These are phyloP conservation scores for Pachyrhizus erosus DNA, from an alignment of 306 rosid species.

Conservation along the genomic window DNA sequence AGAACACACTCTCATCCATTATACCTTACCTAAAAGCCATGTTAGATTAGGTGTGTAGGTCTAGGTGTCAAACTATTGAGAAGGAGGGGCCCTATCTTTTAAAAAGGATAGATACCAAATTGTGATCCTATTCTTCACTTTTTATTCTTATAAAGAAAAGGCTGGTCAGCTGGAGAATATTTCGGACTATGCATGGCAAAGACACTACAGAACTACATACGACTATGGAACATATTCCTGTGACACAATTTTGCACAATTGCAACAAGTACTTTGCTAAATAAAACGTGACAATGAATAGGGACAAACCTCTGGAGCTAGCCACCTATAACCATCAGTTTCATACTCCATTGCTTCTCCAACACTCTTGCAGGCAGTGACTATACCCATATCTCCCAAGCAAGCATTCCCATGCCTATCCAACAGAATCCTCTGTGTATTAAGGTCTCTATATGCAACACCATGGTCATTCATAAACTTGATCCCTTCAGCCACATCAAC, in stretches of 20 bases:
- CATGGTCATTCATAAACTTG: slow-evolving; percentile 89
- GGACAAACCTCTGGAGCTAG: slow-evolving; percentile 95
- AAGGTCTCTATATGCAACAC: slow-evolving; percentile 85
- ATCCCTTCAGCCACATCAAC: slow-evolving; percentile 89
- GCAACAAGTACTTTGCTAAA: slow-evolving; percentile 37
- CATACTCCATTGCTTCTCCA: slow-evolving; percentile 90
- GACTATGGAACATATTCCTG: slow-evolving; percentile 30
- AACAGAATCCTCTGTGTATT: slow-evolving; percentile 79
- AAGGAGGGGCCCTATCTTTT: slow-evolving; percentile 25
- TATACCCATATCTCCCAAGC: slow-evolving; percentile 91
- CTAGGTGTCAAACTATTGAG: slow-evolving; percentile 19
- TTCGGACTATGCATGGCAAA: slow-evolving; percentile 29
- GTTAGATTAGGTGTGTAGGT: slow-evolving; percentile 20
- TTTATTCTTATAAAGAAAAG: slow-evolving; percentile 8
- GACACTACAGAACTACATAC: slow-evolving; percentile 19
- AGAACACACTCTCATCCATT: not conserved
- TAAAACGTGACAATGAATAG: slow-evolving; percentile 40
- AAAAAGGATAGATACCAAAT: slow-evolving; percentile 28
- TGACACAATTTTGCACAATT: slow-evolving; percentile 9
- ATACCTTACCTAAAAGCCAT: slow-evolving; percentile 35
- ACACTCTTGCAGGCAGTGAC: slow-evolving; percentile 81
- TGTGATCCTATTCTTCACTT: slow-evolving; percentile 1
- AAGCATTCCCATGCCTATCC: slow-evolving; percentile 88
- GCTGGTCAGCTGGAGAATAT: slow-evolving; percentile 31
- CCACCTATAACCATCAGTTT: slow-evolving; percentile 97